Conservation (phyloP, 768 basidiomycete genomes). For the Royoungia palumana region DNA sequence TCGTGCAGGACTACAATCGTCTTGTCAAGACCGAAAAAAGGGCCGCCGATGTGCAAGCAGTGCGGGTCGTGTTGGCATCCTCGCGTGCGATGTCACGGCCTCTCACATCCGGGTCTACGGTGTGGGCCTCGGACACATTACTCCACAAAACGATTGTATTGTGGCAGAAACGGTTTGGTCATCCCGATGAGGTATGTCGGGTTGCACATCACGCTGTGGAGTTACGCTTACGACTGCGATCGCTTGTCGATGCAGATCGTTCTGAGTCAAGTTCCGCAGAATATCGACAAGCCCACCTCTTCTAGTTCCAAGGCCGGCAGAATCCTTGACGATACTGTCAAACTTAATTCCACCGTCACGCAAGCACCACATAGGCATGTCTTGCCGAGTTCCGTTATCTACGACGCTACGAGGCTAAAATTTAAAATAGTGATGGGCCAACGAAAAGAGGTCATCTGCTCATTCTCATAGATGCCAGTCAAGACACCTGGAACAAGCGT, state of each 20-base stretch:
- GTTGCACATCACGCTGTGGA: constrained; percentile 1
- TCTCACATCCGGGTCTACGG: constrained; percentile 46
- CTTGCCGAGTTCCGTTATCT: neutral
- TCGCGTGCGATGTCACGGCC: constrained; percentile 45
- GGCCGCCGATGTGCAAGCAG: constrained; percentile 87
- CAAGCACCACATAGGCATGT: constrained; percentile 69
- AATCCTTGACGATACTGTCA: constrained; percentile 50
- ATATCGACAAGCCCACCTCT: constrained; percentile 39
- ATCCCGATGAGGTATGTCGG: constrained; percentile 62
- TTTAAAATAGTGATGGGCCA: constrained; percentile 58
- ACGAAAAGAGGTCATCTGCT: constrained; percentile 84
- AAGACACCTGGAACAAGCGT: constrained; percentile 75
- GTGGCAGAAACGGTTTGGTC: constrained; percentile 84
- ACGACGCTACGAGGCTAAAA: neutral
- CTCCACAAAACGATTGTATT: constrained; percentile 65
- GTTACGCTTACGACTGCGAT: constrained; percentile 11
- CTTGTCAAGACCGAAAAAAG: constrained; percentile 68
- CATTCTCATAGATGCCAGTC: constrained; percentile 76
- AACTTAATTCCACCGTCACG: constrained; percentile 70
- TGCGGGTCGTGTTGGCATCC: constrained; percentile 69
- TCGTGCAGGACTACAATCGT: constrained; percentile 82
- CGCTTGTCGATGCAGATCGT: constrained; percentile 57
- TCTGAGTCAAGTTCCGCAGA: constrained; percentile 65
- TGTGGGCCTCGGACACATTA: constrained; percentile 65
- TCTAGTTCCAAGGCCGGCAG: constrained; percentile 25